Percentiles rank a stretch among this genome's conserved stretches.
These are phyloP conservation scores for Exserohilum rostratum DNA, from an alignment of 2,329 filamentous ascomycete genomes.

Conservation along the genomic window DNA sequence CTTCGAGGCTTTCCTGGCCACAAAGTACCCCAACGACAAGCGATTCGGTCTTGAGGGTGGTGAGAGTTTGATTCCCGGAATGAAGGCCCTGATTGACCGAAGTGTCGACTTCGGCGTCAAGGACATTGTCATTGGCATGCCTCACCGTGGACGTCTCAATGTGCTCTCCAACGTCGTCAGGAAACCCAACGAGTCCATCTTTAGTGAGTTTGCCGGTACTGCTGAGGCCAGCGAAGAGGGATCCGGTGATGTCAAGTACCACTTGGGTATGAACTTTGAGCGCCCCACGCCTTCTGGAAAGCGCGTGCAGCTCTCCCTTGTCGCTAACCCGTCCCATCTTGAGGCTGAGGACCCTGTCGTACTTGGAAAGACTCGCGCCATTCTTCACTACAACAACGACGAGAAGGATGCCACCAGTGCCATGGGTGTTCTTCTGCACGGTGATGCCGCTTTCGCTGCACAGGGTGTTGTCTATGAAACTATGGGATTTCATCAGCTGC, in stretches of 20 bases:
- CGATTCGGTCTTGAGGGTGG: conserved; percentile 98
- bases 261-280: conserved; percentile 99
- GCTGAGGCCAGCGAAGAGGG: conserved; percentile 90
- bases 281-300: conserved; percentile 97
- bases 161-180: conserved; percentile 97
- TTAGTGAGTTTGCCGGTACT: conserved; percentile 94
- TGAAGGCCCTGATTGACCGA: conserved; percentile 98
- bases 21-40: conserved; percentile 99
- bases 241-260: conserved; percentile 98
- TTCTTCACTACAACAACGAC: conserved; percentile 98
- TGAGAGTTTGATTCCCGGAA: conserved; percentile 94
- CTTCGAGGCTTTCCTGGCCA: conserved; percentile 93
- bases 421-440: conserved; percentile 95
- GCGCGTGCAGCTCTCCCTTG: conserved; percentile 97
- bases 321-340: conserved; percentile 97
- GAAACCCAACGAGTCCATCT: conserved; percentile 99
- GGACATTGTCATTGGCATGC: conserved; percentile 99
- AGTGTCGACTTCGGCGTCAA: conserved; percentile 98
- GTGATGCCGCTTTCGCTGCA: conserved; percentile 94
- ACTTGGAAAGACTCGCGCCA: conserved; percentile 94
- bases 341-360: conserved; percentile 98
- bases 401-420: conserved; percentile 86
- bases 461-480: conserved; percentile 99
- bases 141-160: conserved; percentile 96
- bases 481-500: conserved; percentile 94